Evolutionary conservation across 495 filamentous ascomycete species (phyloP).

Genomic region (Neurospora discreta): DNA sequence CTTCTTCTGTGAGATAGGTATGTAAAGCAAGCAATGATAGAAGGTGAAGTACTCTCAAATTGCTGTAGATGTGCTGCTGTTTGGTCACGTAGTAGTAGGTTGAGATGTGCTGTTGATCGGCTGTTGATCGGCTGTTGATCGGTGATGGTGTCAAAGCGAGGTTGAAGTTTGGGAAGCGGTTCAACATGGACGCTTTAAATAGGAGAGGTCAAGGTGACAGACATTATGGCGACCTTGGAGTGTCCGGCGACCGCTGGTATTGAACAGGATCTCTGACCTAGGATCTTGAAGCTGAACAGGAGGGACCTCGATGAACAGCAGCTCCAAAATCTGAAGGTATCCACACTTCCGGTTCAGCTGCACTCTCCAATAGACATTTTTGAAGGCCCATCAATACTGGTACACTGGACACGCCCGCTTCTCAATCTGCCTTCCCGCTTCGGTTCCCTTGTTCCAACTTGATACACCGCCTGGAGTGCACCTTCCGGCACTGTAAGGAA

Average conservation of each 20-base stretch:
- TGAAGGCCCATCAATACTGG: no score
- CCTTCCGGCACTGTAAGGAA: background rate
- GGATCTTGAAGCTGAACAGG: background rate
- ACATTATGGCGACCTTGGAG: background rate
- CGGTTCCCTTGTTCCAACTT: background rate
- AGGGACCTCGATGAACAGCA: background rate
- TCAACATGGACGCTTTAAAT: background rate
- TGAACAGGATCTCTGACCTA: background rate
- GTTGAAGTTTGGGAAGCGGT: background rate
- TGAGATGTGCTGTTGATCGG: background rate
- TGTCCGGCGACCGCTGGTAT: background rate
- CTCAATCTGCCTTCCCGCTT: background rate
- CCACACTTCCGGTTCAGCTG: background rate
- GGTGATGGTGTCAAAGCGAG: background rate
- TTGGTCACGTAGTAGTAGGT: background rate
- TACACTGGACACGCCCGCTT: background rate
- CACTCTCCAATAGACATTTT: background rate
- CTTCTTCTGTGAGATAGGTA: no score
- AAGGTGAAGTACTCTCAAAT: no score
- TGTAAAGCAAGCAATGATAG: no score
- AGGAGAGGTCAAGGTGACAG: background rate
- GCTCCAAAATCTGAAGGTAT: background rate
- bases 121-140: no score
- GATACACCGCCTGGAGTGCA: background rate
- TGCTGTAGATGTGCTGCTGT: background rate